phyloP scores from a whole-genome alignment of 768 basidiomycete species.

The Lactifluus hygrophoroides region DNA sequence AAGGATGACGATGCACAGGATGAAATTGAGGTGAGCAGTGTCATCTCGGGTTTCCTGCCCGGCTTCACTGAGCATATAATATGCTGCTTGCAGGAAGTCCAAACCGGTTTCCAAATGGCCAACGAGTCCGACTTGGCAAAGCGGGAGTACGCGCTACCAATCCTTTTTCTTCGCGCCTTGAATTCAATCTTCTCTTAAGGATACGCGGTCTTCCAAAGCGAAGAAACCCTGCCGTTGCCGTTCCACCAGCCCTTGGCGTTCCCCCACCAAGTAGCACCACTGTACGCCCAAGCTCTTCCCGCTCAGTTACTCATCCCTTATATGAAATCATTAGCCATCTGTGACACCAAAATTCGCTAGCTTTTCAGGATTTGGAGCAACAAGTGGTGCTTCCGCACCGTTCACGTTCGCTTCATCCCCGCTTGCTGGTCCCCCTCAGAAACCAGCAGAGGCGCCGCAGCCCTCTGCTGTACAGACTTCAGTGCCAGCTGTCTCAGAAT shows the following conservation, averaged over 20 bases:
- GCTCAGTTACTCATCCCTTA: conserved; percentile 3
- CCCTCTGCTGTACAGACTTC: neutral
- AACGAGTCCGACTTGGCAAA: conserved; percentile 45
- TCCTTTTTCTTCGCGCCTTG: neutral
- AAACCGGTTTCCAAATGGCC: conserved; percentile 48
- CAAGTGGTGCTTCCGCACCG: conserved; percentile 25
- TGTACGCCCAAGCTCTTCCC: conserved; percentile 24
- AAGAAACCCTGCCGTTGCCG: conserved; percentile 20
- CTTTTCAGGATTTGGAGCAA: conserved; percentile 45
- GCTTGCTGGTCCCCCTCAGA: conserved; percentile 21
- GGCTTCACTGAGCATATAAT: neutral
- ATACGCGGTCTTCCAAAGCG: conserved; percentile 60
- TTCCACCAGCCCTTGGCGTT: conserved; percentile 7
- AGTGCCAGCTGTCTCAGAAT: conserved; percentile 16
- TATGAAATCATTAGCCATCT: conserved; percentile 5
- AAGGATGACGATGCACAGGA: conserved; percentile 45
- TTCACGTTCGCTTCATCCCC: conserved; percentile 35
- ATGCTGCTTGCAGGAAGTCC: conserved; percentile 35
- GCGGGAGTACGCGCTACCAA: conserved; percentile 43
- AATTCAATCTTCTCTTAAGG: conserved; percentile 30
- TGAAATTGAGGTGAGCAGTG: conserved; percentile 26
- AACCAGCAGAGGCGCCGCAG: conserved; percentile 21
- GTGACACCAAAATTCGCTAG: conserved; percentile 39
- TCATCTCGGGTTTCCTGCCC: neutral
- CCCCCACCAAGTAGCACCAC: conserved; percentile 22